Percentiles rank a stretch among this genome's conserved stretches.
Evolutionary conservation across 2,329 filamentous ascomycete genomes (phyloP).

Genomic region (Bipolaris victoriae): DNA sequence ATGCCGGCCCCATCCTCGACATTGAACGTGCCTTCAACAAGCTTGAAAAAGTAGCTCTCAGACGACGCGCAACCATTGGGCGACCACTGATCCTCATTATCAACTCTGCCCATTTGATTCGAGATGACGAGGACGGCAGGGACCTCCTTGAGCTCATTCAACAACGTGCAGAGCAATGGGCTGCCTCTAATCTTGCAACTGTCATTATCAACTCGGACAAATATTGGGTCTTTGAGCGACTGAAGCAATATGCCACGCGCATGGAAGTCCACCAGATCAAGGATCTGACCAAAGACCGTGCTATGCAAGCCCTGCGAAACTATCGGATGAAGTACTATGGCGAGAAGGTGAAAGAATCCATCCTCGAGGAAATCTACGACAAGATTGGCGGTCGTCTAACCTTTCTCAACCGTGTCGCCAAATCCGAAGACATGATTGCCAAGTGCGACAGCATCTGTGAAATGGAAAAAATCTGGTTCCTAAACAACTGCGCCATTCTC

Average conservation of each 20-base stretch:
- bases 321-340: conserved; percentile 82
- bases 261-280: conserved; percentile 91
- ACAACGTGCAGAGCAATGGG: conserved; percentile 95
- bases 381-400: conserved; percentile 86
- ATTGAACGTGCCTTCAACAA: conserved; percentile 98
- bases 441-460: conserved; percentile 76
- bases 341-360: conserved; percentile 61
- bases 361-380: conserved; percentile 81
- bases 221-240: conserved; percentile 96
- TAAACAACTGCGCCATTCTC: conserved; percentile 78
- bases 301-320: conserved; percentile 75
- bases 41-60: conserved; percentile 90
- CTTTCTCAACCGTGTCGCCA: conserved; percentile 90
- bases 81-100: conserved; percentile 88
- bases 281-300: conserved; percentile 80
- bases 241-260: conserved; percentile 89
- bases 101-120: conserved; percentile 89
- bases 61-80: conserved; percentile 65
- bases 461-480: conserved; percentile 77
- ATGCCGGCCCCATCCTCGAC: conserved; percentile 89
- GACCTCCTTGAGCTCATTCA: conserved; percentile 94
- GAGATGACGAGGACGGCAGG: conserved; percentile 90
- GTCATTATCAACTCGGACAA: conserved; percentile 96
- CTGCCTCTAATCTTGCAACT: conserved; percentile 86
- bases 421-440: conserved; percentile 76